Base-by-base conservation (phyloP, 2,329 filamentous ascomycete species). In the Diaporthe destruens region DNA sequence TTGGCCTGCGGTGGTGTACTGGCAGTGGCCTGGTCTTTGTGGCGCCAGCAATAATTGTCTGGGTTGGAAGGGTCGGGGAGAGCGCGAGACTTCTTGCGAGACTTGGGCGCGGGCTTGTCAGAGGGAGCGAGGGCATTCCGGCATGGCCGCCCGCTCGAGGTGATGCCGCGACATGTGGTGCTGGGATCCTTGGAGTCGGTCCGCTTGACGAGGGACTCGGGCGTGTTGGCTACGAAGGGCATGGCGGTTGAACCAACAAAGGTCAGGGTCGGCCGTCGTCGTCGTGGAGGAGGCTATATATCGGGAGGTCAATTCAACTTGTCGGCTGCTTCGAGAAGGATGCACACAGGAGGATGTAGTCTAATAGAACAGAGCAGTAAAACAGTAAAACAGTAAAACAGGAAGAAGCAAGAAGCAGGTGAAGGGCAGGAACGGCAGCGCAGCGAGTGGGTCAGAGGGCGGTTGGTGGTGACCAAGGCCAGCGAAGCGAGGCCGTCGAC, bases 31-130 rank as follows among this genome's bases (percentile, higher is more conserved):
- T 99, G 96, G 72, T 96, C 94, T 80, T 94, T 95, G 84, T 99
- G 96, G 81, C 98, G 95, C 93, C 94, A 98, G 85, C 96, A 98
- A 83, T 95, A 98, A 65, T 92, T 88, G n/a, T 83, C 86, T 74
- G 90, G 87, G 61, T 89, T 87, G 71, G 85, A 83, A 2, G 88
- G 86, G 74, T 90, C 87, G 70, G 85, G 83, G 7, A 84, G 82
- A 77, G 84, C 80, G 18, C 82, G 78, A 3, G 42, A 29, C 53
- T 59, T 74, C 29, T 77, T 75, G 74, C 81, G 54, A 76, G 77
- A 49, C 77, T 79, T 72, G 78, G 80, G 72, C 67, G 72, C 77
- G 74, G 71, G 81, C 77, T 75, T 80, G 76, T 80, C 84, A 12
- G 88, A 82, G 25, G 88, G 85, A 6, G 47, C 36, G 47, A 97